A percentile compares a stretch with the other conserved stretches of the same genome.
Conservation (phyloP, 371 early-diverging fungal genomes). For the Mortierella sp. region DNA sequence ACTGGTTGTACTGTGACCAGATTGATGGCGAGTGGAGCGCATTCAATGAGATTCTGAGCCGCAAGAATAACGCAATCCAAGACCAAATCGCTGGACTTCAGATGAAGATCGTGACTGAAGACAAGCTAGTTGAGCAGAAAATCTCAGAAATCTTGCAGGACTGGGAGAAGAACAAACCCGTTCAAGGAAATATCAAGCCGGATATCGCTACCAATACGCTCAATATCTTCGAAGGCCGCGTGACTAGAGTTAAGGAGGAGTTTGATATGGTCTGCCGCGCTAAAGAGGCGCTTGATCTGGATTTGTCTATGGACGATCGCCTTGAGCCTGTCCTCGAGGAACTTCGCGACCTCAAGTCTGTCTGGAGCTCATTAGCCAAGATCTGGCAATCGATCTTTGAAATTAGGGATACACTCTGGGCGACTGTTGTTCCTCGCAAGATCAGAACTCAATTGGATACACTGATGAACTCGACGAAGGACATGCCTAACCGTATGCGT, state of each 20-base stretch:
- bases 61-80: conserved; percentile 94
- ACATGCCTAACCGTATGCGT: conserved; percentile 95
- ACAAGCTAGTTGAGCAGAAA: conserved; percentile 87
- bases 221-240: conserved; percentile 88
- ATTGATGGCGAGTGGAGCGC: conserved; percentile 98
- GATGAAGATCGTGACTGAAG: conserved; percentile 92
- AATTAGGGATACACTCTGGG: conserved; percentile 91
- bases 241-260: conserved; percentile 88
- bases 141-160: conserved; percentile 88
- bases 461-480: conserved; percentile 86
- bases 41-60: conserved; percentile 91
- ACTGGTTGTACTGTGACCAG: conserved; percentile 97
- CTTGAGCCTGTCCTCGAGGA: conserved; percentile 95
- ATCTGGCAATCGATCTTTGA: conserved; percentile 90
- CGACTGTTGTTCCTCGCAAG: conserved; percentile 90
- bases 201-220: conserved; percentile 88
- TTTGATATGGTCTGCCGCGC: conserved; percentile 92
- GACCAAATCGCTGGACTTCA: conserved; percentile 91
- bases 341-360: conserved; percentile 91
- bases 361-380: conserved; percentile 90
- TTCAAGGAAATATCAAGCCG: conserved; percentile 94
- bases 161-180: conserved; percentile 96
- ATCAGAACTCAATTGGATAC: conserved; percentile 89
- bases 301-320: conserved; percentile 74
- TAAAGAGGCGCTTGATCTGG: conserved; percentile 93